Conservation (phyloP, 306 rosid species). For the Hylodesmum podocarpum region DNA sequence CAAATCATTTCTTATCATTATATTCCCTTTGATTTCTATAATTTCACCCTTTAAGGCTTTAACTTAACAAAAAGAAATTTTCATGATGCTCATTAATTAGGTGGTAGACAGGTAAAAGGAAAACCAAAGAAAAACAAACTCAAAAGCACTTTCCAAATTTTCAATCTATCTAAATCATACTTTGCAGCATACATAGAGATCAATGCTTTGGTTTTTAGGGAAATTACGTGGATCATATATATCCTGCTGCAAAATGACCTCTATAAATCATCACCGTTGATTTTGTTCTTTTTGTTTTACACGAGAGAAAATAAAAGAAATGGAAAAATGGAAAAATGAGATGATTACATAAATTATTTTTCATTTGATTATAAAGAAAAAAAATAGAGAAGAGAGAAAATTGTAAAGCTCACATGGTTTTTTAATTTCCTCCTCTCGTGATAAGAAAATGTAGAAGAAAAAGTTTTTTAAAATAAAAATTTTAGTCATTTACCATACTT, state of each 20-base stretch:
- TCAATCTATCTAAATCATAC: background rate
- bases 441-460: too few species aligned
- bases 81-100: slow-evolving; percentile 47
- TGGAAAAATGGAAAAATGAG: background rate
- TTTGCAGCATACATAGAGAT: background rate
- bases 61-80: slow-evolving; percentile 25
- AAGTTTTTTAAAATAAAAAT: background rate
- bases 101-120: slow-evolving; percentile 40
- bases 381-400: too few species aligned
- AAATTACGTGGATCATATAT: slow-evolving; percentile 19
- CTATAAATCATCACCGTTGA: background rate
- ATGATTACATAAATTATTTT: background rate
- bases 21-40: slow-evolving; percentile 36
- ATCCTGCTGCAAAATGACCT: background rate
- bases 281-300: background rate
- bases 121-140: slow-evolving; percentile 24
- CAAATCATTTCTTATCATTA: slow-evolving; percentile 45
- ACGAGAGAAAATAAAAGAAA: background rate
- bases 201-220: slow-evolving; percentile 30
- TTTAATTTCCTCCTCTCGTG: background rate
- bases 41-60: slow-evolving; percentile 41
- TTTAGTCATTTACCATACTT: background rate
- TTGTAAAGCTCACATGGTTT: background rate
- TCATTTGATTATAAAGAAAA: background rate
- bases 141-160: slow-evolving; percentile 25